Conservation (phyloP, 768 basidiomycete species). For the Trametes villosa region DNA sequence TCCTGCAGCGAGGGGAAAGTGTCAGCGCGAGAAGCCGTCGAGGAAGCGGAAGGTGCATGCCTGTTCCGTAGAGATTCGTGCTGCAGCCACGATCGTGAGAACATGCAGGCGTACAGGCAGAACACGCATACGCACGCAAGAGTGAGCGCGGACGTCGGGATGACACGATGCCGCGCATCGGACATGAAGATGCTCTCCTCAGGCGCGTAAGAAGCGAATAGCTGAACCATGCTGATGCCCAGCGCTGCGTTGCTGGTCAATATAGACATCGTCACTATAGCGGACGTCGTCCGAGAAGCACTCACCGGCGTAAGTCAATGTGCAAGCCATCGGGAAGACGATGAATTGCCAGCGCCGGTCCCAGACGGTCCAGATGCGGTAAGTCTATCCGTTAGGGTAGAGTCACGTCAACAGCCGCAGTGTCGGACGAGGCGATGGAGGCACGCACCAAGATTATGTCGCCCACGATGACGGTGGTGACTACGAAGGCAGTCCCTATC, state of each 20-base stretch:
- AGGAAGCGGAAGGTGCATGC: background rate
- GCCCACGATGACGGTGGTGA: slow-evolving; percentile 13
- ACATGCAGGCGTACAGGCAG: background rate
- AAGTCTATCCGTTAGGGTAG: background rate
- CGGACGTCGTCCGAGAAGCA: background rate
- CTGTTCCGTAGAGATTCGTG: slow-evolving; percentile 15
- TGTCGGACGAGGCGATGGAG: background rate
- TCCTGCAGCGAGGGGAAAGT: background rate
- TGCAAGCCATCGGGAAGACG: slow-evolving; percentile 11
- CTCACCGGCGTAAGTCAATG: slow-evolving; percentile 10
- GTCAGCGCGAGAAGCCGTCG: background rate
- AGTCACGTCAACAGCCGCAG: no score
- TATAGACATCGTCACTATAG: background rate
- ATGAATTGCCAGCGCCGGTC: slow-evolving; percentile 5
- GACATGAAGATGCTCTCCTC: slow-evolving; percentile 13
- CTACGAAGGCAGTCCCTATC: slow-evolving; percentile 6
- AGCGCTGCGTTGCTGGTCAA: background rate
- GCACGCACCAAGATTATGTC: slow-evolving; percentile 17
- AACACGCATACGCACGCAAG: background rate
- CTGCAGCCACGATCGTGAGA: background rate
- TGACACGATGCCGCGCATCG: background rate
- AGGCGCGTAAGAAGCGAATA: slow-evolving; percentile 6
- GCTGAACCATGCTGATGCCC: slow-evolving; percentile 10
- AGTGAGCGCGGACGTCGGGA: slow-evolving; percentile 10
- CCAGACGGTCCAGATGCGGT: slow-evolving; percentile 20